These are phyloP conservation scores for Claviceps sorghi DNA, from an alignment of 2,329 filamentous ascomycete species.

Conservation along the genomic window DNA sequence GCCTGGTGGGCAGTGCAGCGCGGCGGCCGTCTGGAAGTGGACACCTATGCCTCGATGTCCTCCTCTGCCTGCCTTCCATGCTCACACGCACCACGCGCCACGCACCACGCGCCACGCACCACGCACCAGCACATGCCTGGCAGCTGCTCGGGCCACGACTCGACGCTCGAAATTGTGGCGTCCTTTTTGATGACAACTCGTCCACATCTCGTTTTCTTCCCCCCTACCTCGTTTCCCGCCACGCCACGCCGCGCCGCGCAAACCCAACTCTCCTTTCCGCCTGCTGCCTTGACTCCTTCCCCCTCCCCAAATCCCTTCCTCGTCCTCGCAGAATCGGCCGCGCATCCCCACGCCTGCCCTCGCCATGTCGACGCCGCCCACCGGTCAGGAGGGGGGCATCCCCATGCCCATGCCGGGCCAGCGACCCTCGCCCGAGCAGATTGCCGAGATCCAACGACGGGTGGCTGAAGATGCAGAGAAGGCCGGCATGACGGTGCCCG, in stretches of 20 bases:
- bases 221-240: not conserved
- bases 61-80: too few species aligned
- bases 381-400: slow-evolving; percentile 12
- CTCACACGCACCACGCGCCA: too few species aligned
- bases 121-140: not conserved
- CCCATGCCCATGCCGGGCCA: slow-evolving; percentile 17
- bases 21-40: not conserved
- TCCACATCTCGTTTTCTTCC: not conserved
- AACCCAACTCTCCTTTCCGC: not conserved
- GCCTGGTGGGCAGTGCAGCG: too few species aligned
- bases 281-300: not conserved
- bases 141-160: too few species aligned
- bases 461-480: slow-evolving; percentile 70
- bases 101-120: too few species aligned
- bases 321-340: too few species aligned
- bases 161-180: too few species aligned
- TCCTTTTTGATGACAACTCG: not conserved
- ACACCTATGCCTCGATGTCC: not conserved
- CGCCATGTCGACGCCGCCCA: slow-evolving; percentile 16
- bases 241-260: not conserved
- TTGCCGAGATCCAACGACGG: slow-evolving; percentile 69
- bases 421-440: slow-evolving; percentile 67
- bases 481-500: slow-evolving; percentile 67
- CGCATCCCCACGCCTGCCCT: not conserved
- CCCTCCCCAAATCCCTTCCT: not conserved